Conservation (phyloP, 306 rosid genomes). For the Cercis canadensis region DNA sequence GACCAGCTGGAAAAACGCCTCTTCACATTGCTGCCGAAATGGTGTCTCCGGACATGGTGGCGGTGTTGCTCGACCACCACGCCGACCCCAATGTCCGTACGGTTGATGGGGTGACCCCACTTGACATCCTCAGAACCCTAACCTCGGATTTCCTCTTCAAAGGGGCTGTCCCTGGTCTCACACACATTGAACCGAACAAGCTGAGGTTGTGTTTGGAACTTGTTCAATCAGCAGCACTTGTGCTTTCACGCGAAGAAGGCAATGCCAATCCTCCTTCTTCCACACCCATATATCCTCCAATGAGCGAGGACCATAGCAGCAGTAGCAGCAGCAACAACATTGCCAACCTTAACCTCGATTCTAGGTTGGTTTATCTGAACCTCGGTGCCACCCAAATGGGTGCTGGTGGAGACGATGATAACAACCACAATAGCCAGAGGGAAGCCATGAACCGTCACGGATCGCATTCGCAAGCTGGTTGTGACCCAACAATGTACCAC, state of each 20-base stretch:
- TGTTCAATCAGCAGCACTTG: conserved; percentile 95
- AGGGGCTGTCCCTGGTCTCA: conserved; percentile 95
- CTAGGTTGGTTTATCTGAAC: conserved; percentile 90
- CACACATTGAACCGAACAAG: conserved; percentile 94
- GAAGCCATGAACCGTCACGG: conserved; percentile 53
- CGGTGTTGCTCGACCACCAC: conserved; percentile 95
- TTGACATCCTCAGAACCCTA: conserved; percentile 95
- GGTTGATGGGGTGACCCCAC: conserved; percentile 74
- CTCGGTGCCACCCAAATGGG: conserved; percentile 78
- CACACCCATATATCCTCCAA: conserved; percentile 61
- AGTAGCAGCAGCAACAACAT: conserved; percentile 53
- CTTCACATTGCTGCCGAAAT: conserved; percentile 86
- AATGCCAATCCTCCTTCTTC: conserved; percentile 61
- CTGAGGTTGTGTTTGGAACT: conserved; percentile 89
- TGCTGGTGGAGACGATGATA: conserved; percentile 56
- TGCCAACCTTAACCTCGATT: conserved; percentile 66
- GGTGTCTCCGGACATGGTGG: conserved; percentile 99
- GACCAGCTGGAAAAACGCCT: conserved; percentile 83
- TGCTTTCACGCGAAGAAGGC: conserved; percentile 89
- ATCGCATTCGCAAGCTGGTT: conserved; percentile 54
- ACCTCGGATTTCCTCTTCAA: conserved; percentile 96
- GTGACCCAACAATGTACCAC: conserved; percentile 72
- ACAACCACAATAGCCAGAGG: conserved; percentile 48
- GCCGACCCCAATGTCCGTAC: conserved; percentile 95
- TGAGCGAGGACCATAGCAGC: conserved; percentile 66